Base-by-base conservation (phyloP, 176 grass and related monocot genomes). In the Raddia distichophylla region DNA sequence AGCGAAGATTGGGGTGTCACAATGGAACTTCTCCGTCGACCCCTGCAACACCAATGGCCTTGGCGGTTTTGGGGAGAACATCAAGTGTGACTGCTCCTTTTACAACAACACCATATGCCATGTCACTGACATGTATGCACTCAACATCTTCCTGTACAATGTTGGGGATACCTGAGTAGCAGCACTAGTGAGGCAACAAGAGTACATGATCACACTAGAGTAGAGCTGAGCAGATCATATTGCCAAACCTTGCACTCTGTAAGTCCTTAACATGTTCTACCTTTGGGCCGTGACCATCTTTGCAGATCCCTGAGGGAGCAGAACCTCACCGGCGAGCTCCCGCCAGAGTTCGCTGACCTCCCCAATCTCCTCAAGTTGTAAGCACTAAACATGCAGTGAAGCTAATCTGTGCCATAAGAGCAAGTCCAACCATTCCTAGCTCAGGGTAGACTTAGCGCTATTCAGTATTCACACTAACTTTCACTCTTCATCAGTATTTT, bases 71-170 rank as follows among this genome's bases (percentile, higher is more conserved):
- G 75, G 83, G 64, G 75, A 12, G 12, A 22, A 15, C 10, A 54
- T 98, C 73, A 51, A 14, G 12, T 98, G 92, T 67, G 91, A 87
- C 78, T 98, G 95, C 84, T 91, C 94, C 67, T 91, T 72, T 81
- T 47, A 73, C 40, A 93, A 91, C 69, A 20, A 72, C 17, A 89
- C 95, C 12, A 11, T 74, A 0, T 98, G 92, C 83, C 95, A 79
- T 87, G 82, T 93, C 47, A 80, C 60, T 17, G 9, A 11, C 70
- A 89, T 98, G 92, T 93, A 89, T 32, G 63, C 45, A 48, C 60
- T 60, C 12, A 14, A 20, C 5, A 75, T 8, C 15, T 54, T 82
- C 8, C 11, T 53, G 11, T 35, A 44, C 10, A 37, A 10, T 13
- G 34, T 8, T 46, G 5, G 19, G 68, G 73, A 46, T 60, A 46